A percentile compares a stretch with the other conserved stretches of the same genome.
phyloP scores from a whole-genome alignment of 2,329 filamentous ascomycete genomes.

The Epichloe glyceriae region DNA sequence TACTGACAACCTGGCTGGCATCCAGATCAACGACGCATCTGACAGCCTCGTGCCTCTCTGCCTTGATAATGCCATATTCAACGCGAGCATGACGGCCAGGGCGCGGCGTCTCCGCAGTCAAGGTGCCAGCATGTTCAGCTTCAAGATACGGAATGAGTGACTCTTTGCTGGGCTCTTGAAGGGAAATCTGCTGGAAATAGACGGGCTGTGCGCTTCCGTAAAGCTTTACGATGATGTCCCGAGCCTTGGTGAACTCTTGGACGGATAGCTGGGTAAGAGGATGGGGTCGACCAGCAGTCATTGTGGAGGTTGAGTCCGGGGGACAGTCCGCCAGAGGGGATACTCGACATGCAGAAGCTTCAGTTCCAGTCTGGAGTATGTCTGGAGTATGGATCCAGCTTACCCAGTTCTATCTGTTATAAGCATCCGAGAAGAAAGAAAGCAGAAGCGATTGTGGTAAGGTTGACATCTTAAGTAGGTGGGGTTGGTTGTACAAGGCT shows the following conservation, averaged over 20 bases:
- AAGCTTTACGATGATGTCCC: conserved; percentile 29
- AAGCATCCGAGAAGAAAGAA: too few species aligned
- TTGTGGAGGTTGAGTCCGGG: background rate
- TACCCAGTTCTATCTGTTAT: too few species aligned
- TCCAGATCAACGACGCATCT: conserved; percentile 27
- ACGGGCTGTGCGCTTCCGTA: conserved; percentile 13
- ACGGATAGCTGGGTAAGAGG: conserved; percentile 37
- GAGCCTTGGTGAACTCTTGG: conserved; percentile 35
- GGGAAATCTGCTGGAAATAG: conserved; percentile 45
- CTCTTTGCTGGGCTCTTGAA: conserved; percentile 48
- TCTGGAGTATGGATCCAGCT: too few species aligned
- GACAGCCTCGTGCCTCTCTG: conserved; percentile 19
- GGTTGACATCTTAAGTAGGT: too few species aligned
- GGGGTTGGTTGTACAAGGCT: too few species aligned
- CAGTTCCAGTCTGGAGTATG: too few species aligned
- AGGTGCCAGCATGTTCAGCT: conserved; percentile 42
- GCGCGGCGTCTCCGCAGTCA: conserved; percentile 28
- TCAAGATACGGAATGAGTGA: conserved; percentile 47
- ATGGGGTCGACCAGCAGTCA: conserved; percentile 12
- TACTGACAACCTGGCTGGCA: conserved; percentile 16
- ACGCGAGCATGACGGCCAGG: conserved; percentile 34
- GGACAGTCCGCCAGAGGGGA: too few species aligned
- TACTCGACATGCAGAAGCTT: too few species aligned
- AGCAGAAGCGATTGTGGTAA: too few species aligned
- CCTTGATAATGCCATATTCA: conserved; percentile 28